Percentiles rank a stretch among this genome's conserved stretches.
phyloP scores from a whole-genome alignment of 768 basidiomycete genomes.

The Pisolithus tinctorius region DNA sequence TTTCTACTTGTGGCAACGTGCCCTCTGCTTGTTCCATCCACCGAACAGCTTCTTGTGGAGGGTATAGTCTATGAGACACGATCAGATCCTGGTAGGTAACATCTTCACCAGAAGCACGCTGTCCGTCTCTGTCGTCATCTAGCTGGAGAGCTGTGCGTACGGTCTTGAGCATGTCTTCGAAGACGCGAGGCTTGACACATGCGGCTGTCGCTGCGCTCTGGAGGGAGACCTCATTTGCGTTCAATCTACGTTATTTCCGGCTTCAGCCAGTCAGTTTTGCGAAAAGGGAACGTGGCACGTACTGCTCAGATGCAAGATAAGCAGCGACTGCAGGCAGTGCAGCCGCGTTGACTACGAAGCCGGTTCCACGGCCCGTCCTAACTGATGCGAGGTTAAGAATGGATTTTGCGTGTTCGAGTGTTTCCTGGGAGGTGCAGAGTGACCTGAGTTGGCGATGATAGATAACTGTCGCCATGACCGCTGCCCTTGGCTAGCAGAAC shows the following conservation, averaged over 20 bases:
- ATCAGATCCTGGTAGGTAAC: slow-evolving; percentile 29
- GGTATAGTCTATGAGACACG: slow-evolving; percentile 14
- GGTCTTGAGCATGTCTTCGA: slow-evolving; percentile 17
- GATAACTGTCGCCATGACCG: slow-evolving; percentile 9
- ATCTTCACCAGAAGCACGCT: not conserved
- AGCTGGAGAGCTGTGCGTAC: slow-evolving; percentile 13
- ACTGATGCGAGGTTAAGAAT: slow-evolving; percentile 16
- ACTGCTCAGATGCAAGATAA: slow-evolving; percentile 27
- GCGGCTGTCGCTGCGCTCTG: slow-evolving; percentile 18
- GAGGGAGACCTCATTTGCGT: slow-evolving; percentile 23
- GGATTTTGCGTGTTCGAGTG: slow-evolving; percentile 15
- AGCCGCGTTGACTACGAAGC: slow-evolving; percentile 16
- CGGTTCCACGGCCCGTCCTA: slow-evolving; percentile 23
- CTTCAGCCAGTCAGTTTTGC: not conserved
- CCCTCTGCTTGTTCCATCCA: slow-evolving; percentile 33
- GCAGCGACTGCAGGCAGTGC: slow-evolving; percentile 25
- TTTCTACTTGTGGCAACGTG: slow-evolving; percentile 6
- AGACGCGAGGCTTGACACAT: slow-evolving; percentile 17
- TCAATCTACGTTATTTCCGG: slow-evolving; percentile 11
- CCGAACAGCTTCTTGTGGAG: slow-evolving; percentile 13
- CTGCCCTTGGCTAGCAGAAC: too few relatives aligned
- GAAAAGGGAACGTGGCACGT: not conserved
- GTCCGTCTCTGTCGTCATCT: not conserved
- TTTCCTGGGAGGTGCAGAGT: slow-evolving; percentile 19
- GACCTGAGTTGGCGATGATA: slow-evolving; percentile 13